A percentile compares a stretch with the other conserved stretches of the same genome.
These are phyloP conservation scores for Xylariaceae sp. DNA, from an alignment of 2,329 filamentous ascomycete species.

Conservation along the genomic window DNA sequence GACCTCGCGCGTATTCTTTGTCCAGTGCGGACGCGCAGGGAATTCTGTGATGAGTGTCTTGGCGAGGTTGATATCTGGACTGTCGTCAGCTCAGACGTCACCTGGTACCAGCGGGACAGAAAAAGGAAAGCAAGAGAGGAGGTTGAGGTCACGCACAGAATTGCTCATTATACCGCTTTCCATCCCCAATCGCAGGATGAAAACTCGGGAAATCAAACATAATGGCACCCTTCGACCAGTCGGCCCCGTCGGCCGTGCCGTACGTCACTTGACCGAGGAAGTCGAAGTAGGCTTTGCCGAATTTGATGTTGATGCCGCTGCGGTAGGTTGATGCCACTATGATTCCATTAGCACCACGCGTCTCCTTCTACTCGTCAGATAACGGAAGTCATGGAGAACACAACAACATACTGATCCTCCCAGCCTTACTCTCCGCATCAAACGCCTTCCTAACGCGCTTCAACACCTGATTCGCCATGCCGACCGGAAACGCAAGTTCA, in stretches of 20 bases:
- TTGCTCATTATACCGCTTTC: conserved; percentile 44
- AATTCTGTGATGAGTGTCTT: conserved; percentile 45
- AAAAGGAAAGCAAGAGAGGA: background rate
- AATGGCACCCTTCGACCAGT: conserved; percentile 46
- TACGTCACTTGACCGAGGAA: conserved; percentile 46
- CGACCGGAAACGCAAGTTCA: conserved; percentile 48
- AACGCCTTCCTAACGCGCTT: conserved; percentile 45
- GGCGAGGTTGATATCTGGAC: conserved; percentile 40
- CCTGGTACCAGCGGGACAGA: background rate
- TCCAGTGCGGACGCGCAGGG: conserved; percentile 49
- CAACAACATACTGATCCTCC: conserved; percentile 4
- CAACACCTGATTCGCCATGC: conserved; percentile 44
- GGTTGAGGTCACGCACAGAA: conserved; percentile 39
- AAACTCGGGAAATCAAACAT: conserved; percentile 52
- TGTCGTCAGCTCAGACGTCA: background rate
- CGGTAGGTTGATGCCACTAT: conserved; percentile 48
- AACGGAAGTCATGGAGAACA: too few species aligned
- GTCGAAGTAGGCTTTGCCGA: conserved; percentile 45
- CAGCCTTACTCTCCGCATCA: conserved; percentile 37
- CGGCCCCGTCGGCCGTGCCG: conserved; percentile 42
- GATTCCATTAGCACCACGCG: background rate
- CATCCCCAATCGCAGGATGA: conserved; percentile 41
- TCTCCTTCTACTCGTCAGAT: too few species aligned
- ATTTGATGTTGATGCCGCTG: conserved; percentile 50
- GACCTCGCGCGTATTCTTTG: conserved; percentile 47